Percentiles rank a stretch among this genome's conserved stretches.
These are phyloP conservation scores for Cryptosporidium ubiquitum DNA, from an alignment of 169 alveolate genomes.

Conservation along the genomic window DNA sequence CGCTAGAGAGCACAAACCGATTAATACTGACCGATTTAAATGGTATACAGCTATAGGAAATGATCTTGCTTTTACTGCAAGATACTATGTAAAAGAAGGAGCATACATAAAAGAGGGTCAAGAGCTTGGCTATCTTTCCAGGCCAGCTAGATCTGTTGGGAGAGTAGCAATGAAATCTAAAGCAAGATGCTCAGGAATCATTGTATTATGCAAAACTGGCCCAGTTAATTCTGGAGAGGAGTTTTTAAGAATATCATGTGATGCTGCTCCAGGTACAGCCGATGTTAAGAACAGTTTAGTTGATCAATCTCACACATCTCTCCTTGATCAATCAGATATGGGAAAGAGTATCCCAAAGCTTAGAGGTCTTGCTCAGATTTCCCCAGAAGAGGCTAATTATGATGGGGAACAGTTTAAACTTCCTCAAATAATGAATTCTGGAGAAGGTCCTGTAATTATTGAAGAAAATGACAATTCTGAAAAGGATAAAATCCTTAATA, in stretches of 20 bases:
- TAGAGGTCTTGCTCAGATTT: constrained; percentile 63
- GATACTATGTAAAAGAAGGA: constrained; percentile 60
- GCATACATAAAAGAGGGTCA: constrained; percentile 62
- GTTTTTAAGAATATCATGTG: constrained; percentile 66
- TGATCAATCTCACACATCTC: constrained; percentile 51
- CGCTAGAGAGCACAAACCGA: constrained; percentile 70
- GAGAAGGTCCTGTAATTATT: background rate
- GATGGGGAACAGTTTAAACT: constrained; percentile 31
- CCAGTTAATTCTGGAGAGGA: constrained; percentile 52
- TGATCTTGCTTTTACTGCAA: constrained; percentile 52
- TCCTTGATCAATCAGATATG: constrained; percentile 65
- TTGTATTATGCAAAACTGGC: constrained; percentile 58
- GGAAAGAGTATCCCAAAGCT: constrained; percentile 59
- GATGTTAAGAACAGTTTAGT: constrained; percentile 7
- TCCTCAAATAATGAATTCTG: constrained; percentile 42
- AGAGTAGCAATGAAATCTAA: constrained; percentile 64
- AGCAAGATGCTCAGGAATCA: constrained; percentile 69
- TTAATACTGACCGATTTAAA: constrained; percentile 44
- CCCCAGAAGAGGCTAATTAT: constrained; percentile 8
- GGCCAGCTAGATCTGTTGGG: constrained; percentile 56
- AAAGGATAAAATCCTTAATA: background rate
- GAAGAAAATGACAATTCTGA: constrained; percentile 13
- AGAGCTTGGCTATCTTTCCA: constrained; percentile 61
- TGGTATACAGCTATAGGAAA: constrained; percentile 66
- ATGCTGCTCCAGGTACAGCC: constrained; percentile 2